Base-by-base conservation (phyloP, 495 filamentous ascomycete genomes). In the Xylaria bambusicola region DNA sequence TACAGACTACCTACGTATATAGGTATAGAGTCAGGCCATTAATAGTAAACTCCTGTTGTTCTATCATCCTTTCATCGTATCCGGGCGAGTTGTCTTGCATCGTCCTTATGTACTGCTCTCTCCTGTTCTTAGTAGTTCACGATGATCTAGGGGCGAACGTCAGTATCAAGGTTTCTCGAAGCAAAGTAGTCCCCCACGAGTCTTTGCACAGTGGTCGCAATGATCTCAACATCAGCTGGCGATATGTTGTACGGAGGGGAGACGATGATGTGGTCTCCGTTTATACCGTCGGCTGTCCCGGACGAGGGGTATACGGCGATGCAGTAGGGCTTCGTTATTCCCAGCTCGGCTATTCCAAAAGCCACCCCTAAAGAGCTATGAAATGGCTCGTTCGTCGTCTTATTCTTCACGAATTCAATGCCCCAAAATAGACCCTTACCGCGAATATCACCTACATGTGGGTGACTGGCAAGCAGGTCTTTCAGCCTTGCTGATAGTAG, bases 211-310 rank as follows among this genome's bases (percentile, higher is more conserved):
- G 55, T 57, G 8, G 45, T 49, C 0, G 66, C 71, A 50, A 90
- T 85, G 47, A 71, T 73, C 60, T 86, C 82, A 52, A 91, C 79
- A 29, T 89, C 87, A 10, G 82, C 80, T 31, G 68, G 70, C 0
- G 81, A 83, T 44, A 88, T 76, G 56, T 82, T 92, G 71, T 88
- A 95, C 1, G 91, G 80, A 3, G 92, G 92, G 20, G 88, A 82
- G 54, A 96, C 62, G 31, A 95, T 74, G 13, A 93, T 72, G 74
- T 92, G 88, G 65, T 97, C 92, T 1, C 90, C 91, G 2, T 64
- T 71, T 27, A 80, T 67, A 0, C 89, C 88, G 66, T 91, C 88
- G 0, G 78, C 83, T 0, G 86, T 86, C 4, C 90, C 91, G 2
- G 77, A 68, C 5, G 86, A 85, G 20, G 86, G 86, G 68, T 94